Evolutionary conservation across 805 yeast genomes (phyloP), one percentile per base, ranked within the genome.

Genomic region (Metschnikowia henanensis): DNA sequence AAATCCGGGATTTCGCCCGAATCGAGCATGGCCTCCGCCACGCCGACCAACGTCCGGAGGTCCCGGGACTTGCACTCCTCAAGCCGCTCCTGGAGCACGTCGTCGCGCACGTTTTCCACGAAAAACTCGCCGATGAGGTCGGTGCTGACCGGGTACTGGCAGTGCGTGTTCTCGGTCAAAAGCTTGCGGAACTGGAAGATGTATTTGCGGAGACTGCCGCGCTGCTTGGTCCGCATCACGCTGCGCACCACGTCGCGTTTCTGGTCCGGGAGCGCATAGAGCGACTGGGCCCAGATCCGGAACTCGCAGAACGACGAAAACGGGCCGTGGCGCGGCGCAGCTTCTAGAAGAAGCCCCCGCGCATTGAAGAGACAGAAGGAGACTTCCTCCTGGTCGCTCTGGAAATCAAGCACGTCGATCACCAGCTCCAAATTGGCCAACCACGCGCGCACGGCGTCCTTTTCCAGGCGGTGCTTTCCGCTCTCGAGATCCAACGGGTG

Each of bases 321-420:
- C 18, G 18, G 17, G 12, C 42, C 42, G 26, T 30, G 42, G 13
- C 17, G 30, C 18, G 16, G 12, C 7, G 37, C 37, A 5, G 42
- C 42, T 15, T 39, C 32, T 5, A 31, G 37, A 16, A 39, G 18
- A 12, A 39, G 8, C 13, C 42, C 42, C 6, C 36, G 36, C 17
- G 42, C 42, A 26, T 39, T 39, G 20, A n/a, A 31, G n/a, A 39
- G 25, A 26, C 42, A 39, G 21, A 39, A 39, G 8, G 32, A 6
- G 7, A 39, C 42, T 18, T 39, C 42, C 26, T 39, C 42, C 32
- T 32, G 9, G 32, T 39, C 17, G 42, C 30, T 39, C 30, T 18
- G 36, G 32, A 39, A 39, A 26, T 39, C 42, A 13, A 39, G 29
- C n/a, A 19, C 19, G 19, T 16, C 16, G n/a, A 39, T 22, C 23